Evolutionary conservation across 768 basidiomycete species (phyloP), one percentile per base, ranked within the genome.

Genomic region (Russula lepida): DNA sequence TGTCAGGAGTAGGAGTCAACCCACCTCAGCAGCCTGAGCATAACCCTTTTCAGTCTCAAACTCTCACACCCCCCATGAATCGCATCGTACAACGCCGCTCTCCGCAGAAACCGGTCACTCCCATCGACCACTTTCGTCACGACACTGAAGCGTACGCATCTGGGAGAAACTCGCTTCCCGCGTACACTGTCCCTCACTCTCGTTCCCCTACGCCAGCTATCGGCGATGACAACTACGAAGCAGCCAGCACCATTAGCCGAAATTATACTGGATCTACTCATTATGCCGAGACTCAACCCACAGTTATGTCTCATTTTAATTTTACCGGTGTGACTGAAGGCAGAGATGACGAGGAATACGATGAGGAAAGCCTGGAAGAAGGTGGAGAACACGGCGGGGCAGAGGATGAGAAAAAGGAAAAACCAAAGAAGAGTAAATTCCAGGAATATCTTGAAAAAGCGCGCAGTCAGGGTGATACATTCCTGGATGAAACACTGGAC

Each of bases 121-220:
- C 28, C 71, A 64, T 84, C 15, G 84, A 84, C 66, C 84, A 85
- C 69, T 86, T 85, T 69, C 76, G 77, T 46, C 77, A 83, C 54
- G 85, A 88, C 67, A 74, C 81, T 0, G 86, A 87, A 66, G 86
- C 84, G 2, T 89, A 85, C 64, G 78, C 88, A 9, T 85, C 86
- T 0, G 86, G 84, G 7, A 77, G 78, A 58, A 74, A 78, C 65
- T 74, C 81, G 7, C 80, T 80, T 12, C 72, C 78, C 33, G 72
- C 76, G 1, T 79, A 77, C 66, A 74, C 71, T 6, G 75, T 78
- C 3, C 78, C 85, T 32, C 81, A 85, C 51, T 89, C 88, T 21
- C 83, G 88, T 25, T 90, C 88, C 3, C 86, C 88, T 0, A 89
- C 88, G 4, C 88, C 88, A 11, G 83, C 83, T 9, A 79, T 79